These are phyloP conservation scores for Porodaedalea pini DNA, from an alignment of 1,284 basidiomycete genomes.

Conservation along the genomic window DNA sequence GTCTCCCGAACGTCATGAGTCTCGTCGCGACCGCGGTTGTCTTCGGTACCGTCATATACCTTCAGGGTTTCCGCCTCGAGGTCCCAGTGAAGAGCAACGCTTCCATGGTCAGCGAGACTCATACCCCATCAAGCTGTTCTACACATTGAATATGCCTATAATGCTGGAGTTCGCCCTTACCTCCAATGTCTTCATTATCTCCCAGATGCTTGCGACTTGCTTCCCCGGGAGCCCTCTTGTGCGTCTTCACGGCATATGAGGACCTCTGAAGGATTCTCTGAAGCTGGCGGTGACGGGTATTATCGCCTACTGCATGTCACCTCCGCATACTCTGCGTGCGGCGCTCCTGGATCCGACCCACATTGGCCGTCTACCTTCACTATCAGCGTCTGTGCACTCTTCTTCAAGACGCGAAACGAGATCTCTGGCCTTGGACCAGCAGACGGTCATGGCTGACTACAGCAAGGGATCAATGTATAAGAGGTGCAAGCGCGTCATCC, in stretches of 20 bases:
- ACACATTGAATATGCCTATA: conserved; percentile 99
- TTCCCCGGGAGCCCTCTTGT: conserved; percentile 94
- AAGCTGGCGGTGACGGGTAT: conserved; percentile 92
- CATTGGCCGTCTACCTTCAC: conserved; percentile 87
- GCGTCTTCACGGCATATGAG: conserved; percentile 91
- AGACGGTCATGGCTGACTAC: conserved; percentile 98
- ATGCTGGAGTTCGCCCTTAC: conserved; percentile 97
- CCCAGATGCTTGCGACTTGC: conserved; percentile 89
- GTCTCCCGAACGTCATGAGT: conserved; percentile 98
- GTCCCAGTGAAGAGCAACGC: conserved; percentile 97
- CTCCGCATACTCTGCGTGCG: conserved; percentile 87
- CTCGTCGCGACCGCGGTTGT: conserved; percentile 89
- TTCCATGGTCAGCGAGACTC: conserved; percentile 93
- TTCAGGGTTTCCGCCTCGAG: conserved; percentile 98
- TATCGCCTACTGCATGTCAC: conserved; percentile 96
- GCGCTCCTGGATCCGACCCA: conserved; percentile 92
- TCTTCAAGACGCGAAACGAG: conserved; percentile 99
- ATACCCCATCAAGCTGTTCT: conserved; percentile 98
- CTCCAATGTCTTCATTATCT: conserved; percentile 94
- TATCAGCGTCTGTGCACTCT: conserved; percentile 90
- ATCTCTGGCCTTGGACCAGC: conserved; percentile 91
- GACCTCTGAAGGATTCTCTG: conserved; percentile 91
- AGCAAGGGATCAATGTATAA: conserved; percentile 98
- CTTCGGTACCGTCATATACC: conserved; percentile 95
- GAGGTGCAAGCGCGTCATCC: conserved; percentile 96